Evolutionary conservation across 179 eudicot species (phyloP).

Genomic region (Vitellaria paradoxa): DNA sequence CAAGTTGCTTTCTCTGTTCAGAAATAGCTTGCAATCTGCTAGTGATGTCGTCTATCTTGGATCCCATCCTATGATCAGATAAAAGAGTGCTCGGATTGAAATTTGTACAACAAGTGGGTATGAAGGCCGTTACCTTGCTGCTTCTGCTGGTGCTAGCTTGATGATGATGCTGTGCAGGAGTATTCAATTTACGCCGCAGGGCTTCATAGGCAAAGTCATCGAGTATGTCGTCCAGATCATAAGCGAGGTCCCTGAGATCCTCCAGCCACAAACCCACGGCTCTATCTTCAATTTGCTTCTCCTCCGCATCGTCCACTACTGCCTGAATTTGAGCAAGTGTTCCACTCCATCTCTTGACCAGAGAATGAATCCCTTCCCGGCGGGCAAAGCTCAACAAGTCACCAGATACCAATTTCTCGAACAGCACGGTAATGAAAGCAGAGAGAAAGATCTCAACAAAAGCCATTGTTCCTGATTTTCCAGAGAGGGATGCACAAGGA

Average conservation of each 20-base stretch:
- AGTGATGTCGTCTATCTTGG: slow-evolving; percentile 16
- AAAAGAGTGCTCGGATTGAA: neutral
- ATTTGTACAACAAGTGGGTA: neutral
- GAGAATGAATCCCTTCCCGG: slow-evolving; percentile 4
- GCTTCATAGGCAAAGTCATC: slow-evolving; percentile 21
- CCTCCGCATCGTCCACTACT: slow-evolving; percentile 32
- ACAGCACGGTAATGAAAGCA: neutral
- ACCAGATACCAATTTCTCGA: neutral
- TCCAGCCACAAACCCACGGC: neutral
- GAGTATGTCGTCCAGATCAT: slow-evolving; percentile 23
- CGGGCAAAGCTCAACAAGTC: slow-evolving; percentile 14
- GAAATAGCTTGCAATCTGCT: slow-evolving; percentile 8
- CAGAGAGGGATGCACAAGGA: no score
- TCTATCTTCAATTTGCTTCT: slow-evolving; percentile 15
- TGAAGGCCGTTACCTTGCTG: neutral
- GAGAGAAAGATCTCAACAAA: neutral
- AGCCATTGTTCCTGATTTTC: neutral
- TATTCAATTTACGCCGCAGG: slow-evolving; percentile 3
- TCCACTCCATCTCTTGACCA: slow-evolving; percentile 12
- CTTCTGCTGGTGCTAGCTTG: neutral
- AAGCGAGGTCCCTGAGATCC: slow-evolving; percentile 18
- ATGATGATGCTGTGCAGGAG: no score
- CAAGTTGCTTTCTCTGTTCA: slow-evolving; percentile 10
- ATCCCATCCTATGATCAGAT: slow-evolving; percentile 4
- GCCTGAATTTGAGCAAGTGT: slow-evolving; percentile 3